These are phyloP conservation scores for Schwanniomyces pseudopolymorphus DNA, from an alignment of 805 yeast genomes.

Conservation along the genomic window DNA sequence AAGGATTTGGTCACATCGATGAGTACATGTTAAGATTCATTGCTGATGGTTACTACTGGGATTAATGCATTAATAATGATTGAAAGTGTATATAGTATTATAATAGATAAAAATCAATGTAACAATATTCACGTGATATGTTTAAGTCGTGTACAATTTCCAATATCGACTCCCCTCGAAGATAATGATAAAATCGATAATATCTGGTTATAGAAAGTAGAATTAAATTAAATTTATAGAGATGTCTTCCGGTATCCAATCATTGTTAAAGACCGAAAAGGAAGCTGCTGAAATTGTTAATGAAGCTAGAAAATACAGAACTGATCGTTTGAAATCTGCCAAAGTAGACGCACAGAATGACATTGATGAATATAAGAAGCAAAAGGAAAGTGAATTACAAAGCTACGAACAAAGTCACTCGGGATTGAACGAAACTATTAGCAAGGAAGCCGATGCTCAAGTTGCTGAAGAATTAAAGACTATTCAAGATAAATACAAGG, in stretches of 20 bases:
- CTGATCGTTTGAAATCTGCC: slow-evolving; percentile 88
- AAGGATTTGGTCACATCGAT: slow-evolving; percentile 79
- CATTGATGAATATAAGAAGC: slow-evolving; percentile 78
- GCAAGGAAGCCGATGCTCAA: slow-evolving; percentile 71
- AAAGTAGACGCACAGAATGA: slow-evolving; percentile 90
- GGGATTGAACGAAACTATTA: slow-evolving; percentile 74
- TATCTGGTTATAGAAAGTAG: not conserved
- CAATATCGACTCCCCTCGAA: not conserved
- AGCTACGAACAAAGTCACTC: slow-evolving; percentile 69
- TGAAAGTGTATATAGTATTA: not conserved
- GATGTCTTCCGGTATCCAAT: slow-evolving; percentile 58
- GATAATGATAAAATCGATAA: not conserved
- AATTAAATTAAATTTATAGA: slow-evolving; percentile 1
- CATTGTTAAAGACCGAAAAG: slow-evolving; percentile 84
- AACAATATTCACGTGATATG: not conserved
- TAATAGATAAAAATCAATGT: not conserved
- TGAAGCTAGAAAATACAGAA: slow-evolving; percentile 88
- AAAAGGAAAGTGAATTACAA: slow-evolving; percentile 81
- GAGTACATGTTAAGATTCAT: slow-evolving; percentile 94
- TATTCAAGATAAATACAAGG: slow-evolving; percentile 63
- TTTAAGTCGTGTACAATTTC: not conserved
- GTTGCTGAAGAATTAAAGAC: slow-evolving; percentile 69
- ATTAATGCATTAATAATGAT: slow-evolving; percentile 2
- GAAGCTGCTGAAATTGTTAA: slow-evolving; percentile 96
- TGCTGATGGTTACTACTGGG: slow-evolving; percentile 69